Conservation (phyloP, 768 basidiomycete species). For the Termitomyces sp. region DNA sequence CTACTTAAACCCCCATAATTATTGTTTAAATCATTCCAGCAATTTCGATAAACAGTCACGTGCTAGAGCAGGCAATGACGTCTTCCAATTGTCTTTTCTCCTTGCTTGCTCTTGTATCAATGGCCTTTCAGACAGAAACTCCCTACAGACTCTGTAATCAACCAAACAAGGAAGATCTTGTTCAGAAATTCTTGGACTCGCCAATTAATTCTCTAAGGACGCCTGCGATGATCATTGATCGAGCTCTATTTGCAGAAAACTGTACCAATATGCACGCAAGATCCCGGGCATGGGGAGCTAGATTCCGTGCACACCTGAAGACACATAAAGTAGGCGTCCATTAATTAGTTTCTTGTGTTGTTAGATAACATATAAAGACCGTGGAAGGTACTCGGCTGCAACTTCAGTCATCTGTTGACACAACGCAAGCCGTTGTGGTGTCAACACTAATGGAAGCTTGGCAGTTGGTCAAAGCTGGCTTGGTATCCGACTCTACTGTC, state of each 20-base stretch:
- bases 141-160: constrained; percentile 31
- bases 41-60: constrained; percentile 14
- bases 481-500: constrained; percentile 67
- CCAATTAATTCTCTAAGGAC: constrained; percentile 57
- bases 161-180: constrained; percentile 45
- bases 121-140: constrained; percentile 39
- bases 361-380: constrained; percentile 41
- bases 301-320: constrained; percentile 81
- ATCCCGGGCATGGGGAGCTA: constrained; percentile 60
- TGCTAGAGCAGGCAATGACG: not conserved
- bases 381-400: constrained; percentile 71
- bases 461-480: constrained; percentile 59
- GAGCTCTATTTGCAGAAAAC: constrained; percentile 64
- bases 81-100: not conserved
- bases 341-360: not conserved
- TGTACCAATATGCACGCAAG: constrained; percentile 69
- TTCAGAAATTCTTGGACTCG: constrained; percentile 53
- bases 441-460: constrained; percentile 86
- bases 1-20: too few relatives aligned
- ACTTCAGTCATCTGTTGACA: constrained; percentile 47
- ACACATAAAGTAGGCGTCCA: constrained; percentile 61
- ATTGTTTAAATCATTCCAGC: constrained; percentile 7
- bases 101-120: not conserved
- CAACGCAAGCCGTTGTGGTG: constrained; percentile 61
- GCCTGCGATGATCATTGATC: constrained; percentile 76